Percentiles rank a stretch among this genome's conserved stretches.
Evolutionary conservation across 1,284 basidiomycete genomes (phyloP).

Genomic region (Fomitopsis schrenkii): DNA sequence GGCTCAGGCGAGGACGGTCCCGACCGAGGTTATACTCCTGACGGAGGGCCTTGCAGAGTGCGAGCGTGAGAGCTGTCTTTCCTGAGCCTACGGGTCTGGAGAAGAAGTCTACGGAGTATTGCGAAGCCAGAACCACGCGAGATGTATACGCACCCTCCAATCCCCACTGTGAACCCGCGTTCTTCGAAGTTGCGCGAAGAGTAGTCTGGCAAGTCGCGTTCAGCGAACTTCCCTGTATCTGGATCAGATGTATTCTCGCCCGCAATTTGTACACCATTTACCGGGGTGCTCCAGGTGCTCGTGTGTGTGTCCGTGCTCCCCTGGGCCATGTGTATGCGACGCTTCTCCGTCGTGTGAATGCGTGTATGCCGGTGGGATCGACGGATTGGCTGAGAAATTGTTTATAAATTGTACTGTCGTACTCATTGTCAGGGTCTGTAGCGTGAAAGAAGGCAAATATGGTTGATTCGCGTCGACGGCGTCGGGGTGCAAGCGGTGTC

Average conservation of each 20-base stretch:
- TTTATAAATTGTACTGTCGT: constrained; percentile 66
- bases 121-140: neutral
- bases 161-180: constrained; percentile 94
- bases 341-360: constrained; percentile 42
- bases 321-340: constrained; percentile 45
- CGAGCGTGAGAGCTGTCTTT: constrained; percentile 93
- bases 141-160: constrained; percentile 71
- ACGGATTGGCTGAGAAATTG: constrained; percentile 40
- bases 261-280: constrained; percentile 27
- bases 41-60: constrained; percentile 84
- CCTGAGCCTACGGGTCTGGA: constrained; percentile 92
- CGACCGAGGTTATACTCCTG: constrained; percentile 87
- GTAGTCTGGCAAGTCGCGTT: constrained; percentile 92
- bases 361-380: constrained; percentile 31
- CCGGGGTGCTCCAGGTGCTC: constrained; percentile 87
- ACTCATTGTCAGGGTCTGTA: neutral
- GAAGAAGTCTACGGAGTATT: neutral
- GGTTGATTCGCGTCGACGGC: neutral
- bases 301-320: constrained; percentile 88
- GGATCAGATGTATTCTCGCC: neutral
- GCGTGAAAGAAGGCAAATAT: neutral
- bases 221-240: constrained; percentile 78
- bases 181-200: constrained; percentile 83
- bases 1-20: constrained; percentile 11
- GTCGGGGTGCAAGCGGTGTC: no score